Base-by-base conservation (phyloP, 495 filamentous ascomycete genomes). In the Aspergillus taichungensis region DNA sequence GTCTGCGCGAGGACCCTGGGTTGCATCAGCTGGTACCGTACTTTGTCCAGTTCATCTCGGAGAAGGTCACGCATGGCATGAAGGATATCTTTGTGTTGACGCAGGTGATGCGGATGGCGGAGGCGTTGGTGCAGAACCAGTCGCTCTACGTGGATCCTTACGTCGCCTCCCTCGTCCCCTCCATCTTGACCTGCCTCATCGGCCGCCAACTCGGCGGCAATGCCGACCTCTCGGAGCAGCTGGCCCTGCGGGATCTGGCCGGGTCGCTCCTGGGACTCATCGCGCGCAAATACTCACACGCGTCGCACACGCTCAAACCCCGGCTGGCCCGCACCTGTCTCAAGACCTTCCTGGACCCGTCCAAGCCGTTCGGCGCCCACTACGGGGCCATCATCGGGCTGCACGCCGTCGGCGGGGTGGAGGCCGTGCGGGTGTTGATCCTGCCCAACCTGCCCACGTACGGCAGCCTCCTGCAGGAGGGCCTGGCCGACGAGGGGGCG, bases 11-110 rank as follows among this genome's bases (percentile, higher is more conserved):
- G 46, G 92, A 98, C 52, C 87, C 92, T 0, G 89, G 91, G 40
- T 74, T 97, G 6, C 94, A 97, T 57, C 92, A 98, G 63, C 77
- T 98, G 12, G 77, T 94, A 9, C 90, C 92, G 1, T 98, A 98
- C 64, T 95, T 97, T 53, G 80, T 95, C 33, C 85, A 92, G 55
- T 97, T 94, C 64, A 85, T 95, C 51, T 77, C 87, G 1, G 88
- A 95, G 59, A 94, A 94, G 63, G 87, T 97, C 39, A 96, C 92
- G 0, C 92, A 97, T 60, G 80, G 76, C 45, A 74, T 94, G 39
- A 87, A 91, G 52, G 78, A 89, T 62, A 73, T 90, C 4, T 97
- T 95, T 60, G 75, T 88, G 10, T 70, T 97, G 8, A 83, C 78
- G 2, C 87, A 92, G 64, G 90, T 91, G 75, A 87, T 98, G 83